Evolutionary conservation across 257 asterid genomes (phyloP).

Genomic region (Ophiorrhiza pumila): DNA sequence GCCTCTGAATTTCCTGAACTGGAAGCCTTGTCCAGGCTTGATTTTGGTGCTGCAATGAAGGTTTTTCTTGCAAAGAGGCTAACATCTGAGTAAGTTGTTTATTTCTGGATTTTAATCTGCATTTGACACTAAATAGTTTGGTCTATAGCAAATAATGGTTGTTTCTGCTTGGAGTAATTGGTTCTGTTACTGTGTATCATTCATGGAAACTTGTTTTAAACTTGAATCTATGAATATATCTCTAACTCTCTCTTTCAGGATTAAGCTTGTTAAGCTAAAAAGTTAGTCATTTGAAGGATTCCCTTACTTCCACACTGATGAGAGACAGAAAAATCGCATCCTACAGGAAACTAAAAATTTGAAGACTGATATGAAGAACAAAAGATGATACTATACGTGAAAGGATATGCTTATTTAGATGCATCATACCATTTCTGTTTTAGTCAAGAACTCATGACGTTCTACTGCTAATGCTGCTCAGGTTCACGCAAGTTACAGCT

Average conservation of each 20-base stretch:
- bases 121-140: background rate
- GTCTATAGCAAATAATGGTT: background rate
- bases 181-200: no score
- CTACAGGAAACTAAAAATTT: background rate
- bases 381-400: background rate
- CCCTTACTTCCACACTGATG: background rate
- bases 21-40: slow-evolving; percentile 91
- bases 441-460: background rate
- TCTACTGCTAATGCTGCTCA: slow-evolving; percentile 23
- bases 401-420: background rate
- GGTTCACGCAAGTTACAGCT: slow-evolving; percentile 69
- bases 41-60: slow-evolving; percentile 91
- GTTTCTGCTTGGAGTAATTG: background rate
- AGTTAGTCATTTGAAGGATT: background rate
- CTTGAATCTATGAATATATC: background rate
- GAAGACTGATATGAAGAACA: background rate
- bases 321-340: background rate
- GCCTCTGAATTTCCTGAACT: slow-evolving; percentile 69
- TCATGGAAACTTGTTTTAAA: background rate
- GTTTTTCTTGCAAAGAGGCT: slow-evolving; percentile 90
- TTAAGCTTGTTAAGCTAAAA: background rate
- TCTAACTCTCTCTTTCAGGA: background rate
- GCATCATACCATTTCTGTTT: background rate
- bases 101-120: no score
- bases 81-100: slow-evolving; percentile 78